These are phyloP conservation scores for Artemisia annua DNA, from an alignment of 129 eudicot species.

Conservation along the genomic window DNA sequence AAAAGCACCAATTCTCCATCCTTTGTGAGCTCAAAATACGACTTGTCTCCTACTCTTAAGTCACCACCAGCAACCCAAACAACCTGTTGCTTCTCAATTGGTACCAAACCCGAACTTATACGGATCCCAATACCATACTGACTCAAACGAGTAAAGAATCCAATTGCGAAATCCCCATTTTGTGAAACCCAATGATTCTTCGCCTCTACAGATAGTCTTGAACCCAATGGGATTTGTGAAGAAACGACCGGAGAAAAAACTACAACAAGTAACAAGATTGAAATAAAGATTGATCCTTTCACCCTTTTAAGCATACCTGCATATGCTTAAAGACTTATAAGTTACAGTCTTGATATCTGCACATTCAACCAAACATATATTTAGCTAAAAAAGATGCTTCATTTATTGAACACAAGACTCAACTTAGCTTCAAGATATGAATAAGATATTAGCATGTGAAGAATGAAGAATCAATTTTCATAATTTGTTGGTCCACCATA, in stretches of 20 bases:
- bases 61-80: conserved; percentile 80
- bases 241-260: conserved; percentile 24
- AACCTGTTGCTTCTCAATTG: conserved; percentile 40
- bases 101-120: conserved; percentile 48
- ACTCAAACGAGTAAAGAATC: conserved; percentile 45
- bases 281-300: conserved; percentile 4
- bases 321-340: conserved; percentile 34
- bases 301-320: conserved; percentile 43
- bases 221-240: conserved; percentile 60
- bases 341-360: conserved; percentile 38
- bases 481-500: conserved; percentile 40
- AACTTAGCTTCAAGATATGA: conserved; percentile 1
- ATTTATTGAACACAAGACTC: background rate
- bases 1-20: conserved; percentile 55
- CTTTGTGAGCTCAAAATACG: conserved; percentile 54
- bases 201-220: conserved; percentile 49
- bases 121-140: conserved; percentile 55
- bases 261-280: conserved; percentile 26
- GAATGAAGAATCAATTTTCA: conserved; percentile 34
- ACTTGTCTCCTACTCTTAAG: conserved; percentile 47
- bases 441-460: conserved; percentile 43
- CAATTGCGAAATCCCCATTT: conserved; percentile 60
- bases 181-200: conserved; percentile 64
- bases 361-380: conserved; percentile 19
- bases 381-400: conserved; percentile 19